These are phyloP conservation scores for Eucalyptus marginata DNA, from an alignment of 345 rosid genomes.

Conservation along the genomic window DNA sequence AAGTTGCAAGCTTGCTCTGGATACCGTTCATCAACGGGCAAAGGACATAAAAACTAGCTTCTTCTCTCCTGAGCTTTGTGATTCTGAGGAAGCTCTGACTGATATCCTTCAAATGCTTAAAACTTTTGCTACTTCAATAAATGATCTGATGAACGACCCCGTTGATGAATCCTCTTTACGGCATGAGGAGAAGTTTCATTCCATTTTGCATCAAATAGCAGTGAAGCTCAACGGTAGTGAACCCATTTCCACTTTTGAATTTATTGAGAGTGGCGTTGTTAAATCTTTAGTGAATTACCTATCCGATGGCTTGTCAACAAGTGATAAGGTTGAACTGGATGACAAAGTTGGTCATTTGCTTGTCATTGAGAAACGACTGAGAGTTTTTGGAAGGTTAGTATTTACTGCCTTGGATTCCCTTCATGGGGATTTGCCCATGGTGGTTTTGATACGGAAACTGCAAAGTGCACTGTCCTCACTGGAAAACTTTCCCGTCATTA, in stretches of 20 bases:
- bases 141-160: constrained; percentile 27
- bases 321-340: constrained; percentile 15
- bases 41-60: constrained; percentile 44
- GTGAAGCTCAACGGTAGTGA: constrained; percentile 65
- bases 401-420: constrained; percentile 22
- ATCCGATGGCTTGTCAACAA: constrained; percentile 44
- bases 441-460: constrained; percentile 48
- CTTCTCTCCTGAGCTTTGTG: constrained; percentile 43
- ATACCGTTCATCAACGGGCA: constrained; percentile 56
- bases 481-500: constrained; percentile 71
- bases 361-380: constrained; percentile 53
- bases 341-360: constrained; percentile 6
- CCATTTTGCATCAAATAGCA: constrained; percentile 37
- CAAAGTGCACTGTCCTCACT: constrained; percentile 70
- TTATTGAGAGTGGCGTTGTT: constrained; percentile 81
- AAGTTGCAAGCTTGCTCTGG: constrained; percentile 58
- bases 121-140: constrained; percentile 45
- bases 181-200: constrained; percentile 38
- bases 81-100: constrained; percentile 61
- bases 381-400: constrained; percentile 49
- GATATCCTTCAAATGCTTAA: constrained; percentile 74
- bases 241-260: constrained; percentile 85
- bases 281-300: constrained; percentile 58
- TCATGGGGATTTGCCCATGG: constrained; percentile 37
- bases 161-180: constrained; percentile 11